Evolutionary conservation across 805 yeast species (phyloP).

Genomic region (Starmerella apicola): DNA sequence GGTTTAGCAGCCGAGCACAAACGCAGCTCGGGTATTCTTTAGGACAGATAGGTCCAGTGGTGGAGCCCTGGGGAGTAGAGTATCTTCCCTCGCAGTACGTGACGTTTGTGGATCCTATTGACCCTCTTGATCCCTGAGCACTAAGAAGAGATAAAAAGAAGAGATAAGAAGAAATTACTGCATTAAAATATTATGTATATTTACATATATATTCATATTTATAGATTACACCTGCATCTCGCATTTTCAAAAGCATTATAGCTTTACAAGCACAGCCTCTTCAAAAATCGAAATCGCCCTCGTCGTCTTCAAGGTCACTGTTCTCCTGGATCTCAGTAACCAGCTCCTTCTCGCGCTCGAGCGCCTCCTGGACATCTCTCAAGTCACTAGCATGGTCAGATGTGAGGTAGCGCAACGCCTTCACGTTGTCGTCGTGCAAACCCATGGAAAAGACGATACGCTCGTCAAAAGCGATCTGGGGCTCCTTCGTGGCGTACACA

Average conservation of each 20-base stretch:
- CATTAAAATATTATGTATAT: background rate
- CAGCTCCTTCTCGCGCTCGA: constrained; percentile 43
- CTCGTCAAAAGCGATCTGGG: constrained; percentile 80
- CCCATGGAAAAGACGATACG: constrained; percentile 86
- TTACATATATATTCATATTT: no score
- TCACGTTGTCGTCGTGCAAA: constrained; percentile 81
- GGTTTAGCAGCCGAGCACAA: background rate
- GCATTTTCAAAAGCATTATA: no score
- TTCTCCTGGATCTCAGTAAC: constrained; percentile 35
- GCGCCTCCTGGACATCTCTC: constrained; percentile 41
- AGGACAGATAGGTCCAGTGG: background rate
- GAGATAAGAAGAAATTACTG: background rate
- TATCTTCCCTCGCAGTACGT: background rate
- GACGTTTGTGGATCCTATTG: background rate
- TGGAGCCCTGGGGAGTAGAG: background rate
- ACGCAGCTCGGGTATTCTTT: background rate
- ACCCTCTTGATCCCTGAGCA: background rate
- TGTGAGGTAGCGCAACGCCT: constrained; percentile 85
- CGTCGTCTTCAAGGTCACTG: constrained; percentile 33
- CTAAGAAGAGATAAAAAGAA: background rate
- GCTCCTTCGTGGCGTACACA: constrained; percentile 74
- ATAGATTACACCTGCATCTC: no score
- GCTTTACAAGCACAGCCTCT: background rate
- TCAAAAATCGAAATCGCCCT: constrained; percentile 28
- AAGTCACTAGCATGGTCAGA: constrained; percentile 39